phyloP scores from a whole-genome alignment of 2,329 filamentous ascomycete genomes.

The Pezicula neosporulosa region DNA sequence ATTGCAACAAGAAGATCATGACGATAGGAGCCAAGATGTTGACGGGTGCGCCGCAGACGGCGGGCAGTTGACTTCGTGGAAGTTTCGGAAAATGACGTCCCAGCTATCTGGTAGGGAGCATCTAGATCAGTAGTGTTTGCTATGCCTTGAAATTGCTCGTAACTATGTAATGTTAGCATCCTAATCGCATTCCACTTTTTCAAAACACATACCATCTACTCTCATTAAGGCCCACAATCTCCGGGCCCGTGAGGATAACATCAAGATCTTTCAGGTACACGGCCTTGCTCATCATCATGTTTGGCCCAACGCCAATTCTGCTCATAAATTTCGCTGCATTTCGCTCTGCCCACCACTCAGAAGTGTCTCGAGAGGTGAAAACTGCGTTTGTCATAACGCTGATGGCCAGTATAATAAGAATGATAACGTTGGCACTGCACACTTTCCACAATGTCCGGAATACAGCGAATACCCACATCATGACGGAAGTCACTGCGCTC shows the following conservation, averaged over 20 bases:
- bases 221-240: slow-evolving; percentile 25
- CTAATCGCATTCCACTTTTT: not conserved
- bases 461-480: slow-evolving; percentile 71
- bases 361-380: slow-evolving; percentile 69
- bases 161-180: slow-evolving; percentile 36
- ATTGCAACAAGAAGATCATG: slow-evolving; percentile 90
- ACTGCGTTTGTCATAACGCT: slow-evolving; percentile 73
- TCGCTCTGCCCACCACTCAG: slow-evolving; percentile 82
- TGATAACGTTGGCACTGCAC: slow-evolving; percentile 67
- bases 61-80: slow-evolving; percentile 51
- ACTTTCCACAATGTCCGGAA: slow-evolving; percentile 65
- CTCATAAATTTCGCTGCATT: slow-evolving; percentile 78
- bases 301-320: slow-evolving; percentile 74
- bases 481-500: slow-evolving; percentile 70
- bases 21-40: slow-evolving; percentile 77
- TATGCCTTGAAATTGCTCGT: slow-evolving; percentile 58
- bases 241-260: slow-evolving; percentile 41
- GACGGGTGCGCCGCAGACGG: slow-evolving; percentile 74
- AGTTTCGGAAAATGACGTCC: slow-evolving; percentile 41
- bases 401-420: slow-evolving; percentile 64
- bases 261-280: slow-evolving; percentile 82
- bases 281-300: slow-evolving; percentile 77
- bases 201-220: slow-evolving; percentile 45
- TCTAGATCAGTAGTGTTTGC: slow-evolving; percentile 56
- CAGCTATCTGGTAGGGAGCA: slow-evolving; percentile 50